Percentiles rank a stretch among this genome's conserved stretches.
These are phyloP conservation scores for Endothia cerciana DNA, from an alignment of 2,329 filamentous ascomycete genomes.

Conservation along the genomic window DNA sequence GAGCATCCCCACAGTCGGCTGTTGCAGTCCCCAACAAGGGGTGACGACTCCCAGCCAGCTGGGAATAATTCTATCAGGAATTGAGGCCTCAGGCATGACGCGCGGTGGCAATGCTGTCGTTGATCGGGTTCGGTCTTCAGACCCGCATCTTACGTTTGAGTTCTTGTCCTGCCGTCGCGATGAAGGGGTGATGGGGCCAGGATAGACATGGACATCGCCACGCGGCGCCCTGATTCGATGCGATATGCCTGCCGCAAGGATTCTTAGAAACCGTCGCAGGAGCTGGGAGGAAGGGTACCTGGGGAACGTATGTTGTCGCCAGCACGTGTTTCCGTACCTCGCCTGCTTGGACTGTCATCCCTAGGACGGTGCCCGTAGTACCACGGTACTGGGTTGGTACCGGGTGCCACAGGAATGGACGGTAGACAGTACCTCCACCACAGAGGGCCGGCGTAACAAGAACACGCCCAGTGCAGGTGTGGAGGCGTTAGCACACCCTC, in stretches of 20 bases:
- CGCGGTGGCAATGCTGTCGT: background rate
- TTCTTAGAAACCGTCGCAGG: background rate
- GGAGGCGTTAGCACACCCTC: slow-evolving; percentile 11
- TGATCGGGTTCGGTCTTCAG: slow-evolving; percentile 1
- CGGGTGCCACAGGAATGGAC: background rate
- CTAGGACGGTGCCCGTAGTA: background rate
- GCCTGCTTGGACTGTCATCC: background rate
- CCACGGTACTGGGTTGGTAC: background rate
- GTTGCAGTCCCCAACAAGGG: no score
- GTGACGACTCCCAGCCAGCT: no score
- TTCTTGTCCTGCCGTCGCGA: background rate
- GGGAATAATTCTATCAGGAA: no score
- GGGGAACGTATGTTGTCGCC: background rate
- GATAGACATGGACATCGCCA: background rate
- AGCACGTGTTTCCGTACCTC: background rate
- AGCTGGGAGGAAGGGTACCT: background rate
- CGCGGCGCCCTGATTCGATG: background rate
- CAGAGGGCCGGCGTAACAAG: background rate
- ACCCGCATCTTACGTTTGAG: slow-evolving; percentile 13
- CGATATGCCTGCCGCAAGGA: background rate
- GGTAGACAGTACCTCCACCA: background rate
- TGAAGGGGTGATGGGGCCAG: background rate
- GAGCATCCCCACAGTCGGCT: no score
- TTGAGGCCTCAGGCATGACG: no score
- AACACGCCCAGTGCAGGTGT: background rate